These are phyloP conservation scores for Rheum nobile DNA, from an alignment of 148 eudicot species.

Conservation along the genomic window DNA sequence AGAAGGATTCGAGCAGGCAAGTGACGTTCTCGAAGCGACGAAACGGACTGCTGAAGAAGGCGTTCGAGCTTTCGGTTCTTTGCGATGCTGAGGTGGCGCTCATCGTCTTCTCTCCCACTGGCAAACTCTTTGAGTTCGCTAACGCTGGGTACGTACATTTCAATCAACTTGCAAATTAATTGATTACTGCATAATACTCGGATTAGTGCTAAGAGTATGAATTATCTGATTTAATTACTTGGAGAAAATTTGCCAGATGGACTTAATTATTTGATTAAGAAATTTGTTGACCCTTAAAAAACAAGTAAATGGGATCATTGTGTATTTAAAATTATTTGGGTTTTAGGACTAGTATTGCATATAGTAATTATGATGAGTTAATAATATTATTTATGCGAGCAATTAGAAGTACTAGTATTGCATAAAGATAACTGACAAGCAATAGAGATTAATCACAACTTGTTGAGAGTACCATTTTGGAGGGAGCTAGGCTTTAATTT, in stretches of 20 bases:
- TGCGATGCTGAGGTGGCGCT: slow-evolving; percentile 36
- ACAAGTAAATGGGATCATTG: too few species aligned
- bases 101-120: slow-evolving; percentile 28
- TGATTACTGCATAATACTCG: not conserved
- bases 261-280: too few species aligned
- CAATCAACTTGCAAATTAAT: not conserved
- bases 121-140: slow-evolving; percentile 34
- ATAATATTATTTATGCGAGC: too few species aligned
- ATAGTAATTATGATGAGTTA: too few species aligned
- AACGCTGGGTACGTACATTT: slow-evolving; percentile 26
- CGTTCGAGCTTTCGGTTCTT: slow-evolving; percentile 35
- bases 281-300: too few species aligned
- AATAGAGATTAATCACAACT: not conserved
- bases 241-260: too few species aligned
- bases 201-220: not conserved
- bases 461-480: not conserved
- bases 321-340: too few species aligned
- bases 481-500: not conserved
- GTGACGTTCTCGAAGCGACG: slow-evolving; percentile 40
- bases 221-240: too few species aligned
- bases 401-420: too few species aligned
- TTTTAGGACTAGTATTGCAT: too few species aligned
- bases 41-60: slow-evolving; percentile 38
- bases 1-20: slow-evolving; percentile 34
- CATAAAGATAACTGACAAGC: not conserved